Conservation (phyloP, 2,329 filamentous ascomycete genomes). For the Bipolaris gigantea region DNA sequence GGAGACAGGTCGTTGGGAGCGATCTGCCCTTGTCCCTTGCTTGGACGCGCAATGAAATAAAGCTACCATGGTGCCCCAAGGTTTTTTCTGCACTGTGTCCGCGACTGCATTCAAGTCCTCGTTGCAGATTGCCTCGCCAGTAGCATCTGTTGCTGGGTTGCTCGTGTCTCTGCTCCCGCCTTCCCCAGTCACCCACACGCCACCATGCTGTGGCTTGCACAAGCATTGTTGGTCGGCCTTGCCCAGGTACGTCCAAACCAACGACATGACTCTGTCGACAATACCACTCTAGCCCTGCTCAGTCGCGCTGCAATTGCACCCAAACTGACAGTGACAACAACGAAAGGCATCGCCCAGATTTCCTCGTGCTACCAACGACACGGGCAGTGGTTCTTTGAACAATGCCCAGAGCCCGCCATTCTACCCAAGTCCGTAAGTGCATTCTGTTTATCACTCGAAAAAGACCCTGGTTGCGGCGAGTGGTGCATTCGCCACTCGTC, state of each 20-base stretch:
- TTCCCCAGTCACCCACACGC: slow-evolving; percentile 24
- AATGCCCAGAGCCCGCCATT: slow-evolving; percentile 60
- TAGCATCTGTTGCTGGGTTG: slow-evolving; percentile 16
- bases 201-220: slow-evolving; percentile 43
- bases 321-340: slow-evolving; percentile 35
- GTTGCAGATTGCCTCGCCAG: slow-evolving; percentile 13
- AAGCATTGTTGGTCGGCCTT: slow-evolving; percentile 38
- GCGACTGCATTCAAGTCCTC: slow-evolving; percentile 20
- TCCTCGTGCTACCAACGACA: slow-evolving; percentile 26
- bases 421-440: slow-evolving; percentile 72
- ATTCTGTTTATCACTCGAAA: neutral
- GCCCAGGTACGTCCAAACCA: slow-evolving; percentile 32
- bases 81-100: slow-evolving; percentile 4
- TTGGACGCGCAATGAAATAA: slow-evolving; percentile 14
- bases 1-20: slow-evolving; percentile 18
- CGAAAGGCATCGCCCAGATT: slow-evolving; percentile 34
- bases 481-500: neutral
- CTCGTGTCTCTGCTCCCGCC: slow-evolving; percentile 8
- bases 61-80: slow-evolving; percentile 21
- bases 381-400: slow-evolving; percentile 24
- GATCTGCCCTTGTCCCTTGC: slow-evolving; percentile 9
- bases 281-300: slow-evolving; percentile 25
- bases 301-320: slow-evolving; percentile 31
- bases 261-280: slow-evolving; percentile 24
- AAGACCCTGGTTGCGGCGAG: neutral